phyloP scores from a whole-genome alignment of 2,329 filamentous ascomycete genomes.

The Lasiodiplodia hormozganensis region DNA sequence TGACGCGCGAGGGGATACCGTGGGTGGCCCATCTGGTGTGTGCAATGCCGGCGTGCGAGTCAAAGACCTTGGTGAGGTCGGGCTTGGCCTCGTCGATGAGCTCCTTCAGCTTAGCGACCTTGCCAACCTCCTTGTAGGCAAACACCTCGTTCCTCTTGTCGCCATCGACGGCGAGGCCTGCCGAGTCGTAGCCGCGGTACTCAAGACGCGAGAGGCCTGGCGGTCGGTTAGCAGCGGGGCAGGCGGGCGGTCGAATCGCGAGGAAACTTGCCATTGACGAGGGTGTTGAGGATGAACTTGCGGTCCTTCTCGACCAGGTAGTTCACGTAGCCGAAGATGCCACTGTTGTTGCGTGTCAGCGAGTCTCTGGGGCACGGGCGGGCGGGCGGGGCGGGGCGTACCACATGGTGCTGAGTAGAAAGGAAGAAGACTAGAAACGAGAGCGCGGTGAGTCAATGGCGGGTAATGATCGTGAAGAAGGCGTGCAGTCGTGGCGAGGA shows the following conservation, averaged over 20 bases:
- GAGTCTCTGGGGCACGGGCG: background rate
- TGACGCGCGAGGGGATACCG: conserved; percentile 87
- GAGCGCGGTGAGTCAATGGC: conserved; percentile 13
- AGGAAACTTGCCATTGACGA: conserved; percentile 82
- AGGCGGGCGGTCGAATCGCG: conserved; percentile 26
- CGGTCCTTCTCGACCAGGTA: conserved; percentile 99
- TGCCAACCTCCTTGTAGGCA: conserved; percentile 99
- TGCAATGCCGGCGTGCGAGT: conserved; percentile 97
- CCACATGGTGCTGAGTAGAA: conserved; percentile 27
- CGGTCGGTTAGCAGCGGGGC: conserved; percentile 32
- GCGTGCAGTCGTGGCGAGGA: conserved; percentile 20
- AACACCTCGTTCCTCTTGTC: conserved; percentile 99
- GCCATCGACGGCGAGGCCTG: conserved; percentile 92
- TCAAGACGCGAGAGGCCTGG: conserved; percentile 91
- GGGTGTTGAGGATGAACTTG: conserved; percentile 92
- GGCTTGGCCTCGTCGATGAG: conserved; percentile 84
- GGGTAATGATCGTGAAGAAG: conserved; percentile 27
- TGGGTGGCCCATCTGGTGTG: conserved; percentile 99
- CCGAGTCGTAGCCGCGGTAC: conserved; percentile 98
- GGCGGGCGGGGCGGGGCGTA: conserved; percentile 22
- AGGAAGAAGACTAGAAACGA: conserved; percentile 27
- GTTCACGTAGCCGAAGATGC: conserved; percentile 99
- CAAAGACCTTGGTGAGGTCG: conserved; percentile 91
- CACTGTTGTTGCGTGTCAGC: conserved; percentile 59
- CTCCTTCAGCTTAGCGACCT: conserved; percentile 95